Percentiles rank a stretch among this genome's conserved stretches.
These are phyloP conservation scores for Begonia loranthoides DNA, from an alignment of 306 rosid genomes.

Conservation along the genomic window DNA sequence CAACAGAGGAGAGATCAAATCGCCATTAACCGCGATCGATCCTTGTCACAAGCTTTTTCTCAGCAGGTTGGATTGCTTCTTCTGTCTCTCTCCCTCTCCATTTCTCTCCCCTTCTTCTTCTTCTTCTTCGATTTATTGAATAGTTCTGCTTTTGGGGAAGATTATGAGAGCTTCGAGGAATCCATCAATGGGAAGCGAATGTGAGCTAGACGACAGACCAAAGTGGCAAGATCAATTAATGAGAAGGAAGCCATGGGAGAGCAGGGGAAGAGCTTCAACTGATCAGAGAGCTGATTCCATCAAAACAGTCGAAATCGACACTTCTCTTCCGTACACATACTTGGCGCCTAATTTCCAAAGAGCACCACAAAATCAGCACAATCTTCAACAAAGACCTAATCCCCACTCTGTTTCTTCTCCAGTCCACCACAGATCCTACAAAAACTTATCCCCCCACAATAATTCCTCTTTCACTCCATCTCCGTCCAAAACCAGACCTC, in stretches of 20 bases:
- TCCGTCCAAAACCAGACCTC: conserved; percentile 61
- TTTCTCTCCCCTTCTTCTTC: neutral
- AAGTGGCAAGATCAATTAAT: conserved; percentile 76
- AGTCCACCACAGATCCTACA: conserved; percentile 40
- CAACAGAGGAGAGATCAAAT: conserved; percentile 56
- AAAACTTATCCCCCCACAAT: conserved; percentile 25
- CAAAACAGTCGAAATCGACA: conserved; percentile 82
- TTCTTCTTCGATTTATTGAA: neutral
- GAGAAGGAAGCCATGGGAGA: conserved; percentile 79
- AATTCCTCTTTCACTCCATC: conserved; percentile 70
- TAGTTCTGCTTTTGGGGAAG: conserved; percentile 18
- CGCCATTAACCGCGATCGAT: conserved; percentile 61
- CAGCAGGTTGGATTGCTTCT: conserved; percentile 45
- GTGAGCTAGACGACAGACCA: conserved; percentile 72
- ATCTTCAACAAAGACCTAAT: conserved; percentile 48
- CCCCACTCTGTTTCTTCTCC: conserved; percentile 48
- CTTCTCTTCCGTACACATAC: conserved; percentile 67
- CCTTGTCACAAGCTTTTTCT: conserved; percentile 61
- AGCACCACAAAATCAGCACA: conserved; percentile 51
- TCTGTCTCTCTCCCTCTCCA: conserved; percentile 1
- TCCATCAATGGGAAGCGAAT: conserved; percentile 83
- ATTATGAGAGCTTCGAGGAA: conserved; percentile 50
- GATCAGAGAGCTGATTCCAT: conserved; percentile 65
- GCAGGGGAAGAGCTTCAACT: conserved; percentile 72
- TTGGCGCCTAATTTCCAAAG: conserved; percentile 46